Evolutionary conservation across 305 asterid genomes (phyloP).

Genomic region (Solanum hybrid): DNA sequence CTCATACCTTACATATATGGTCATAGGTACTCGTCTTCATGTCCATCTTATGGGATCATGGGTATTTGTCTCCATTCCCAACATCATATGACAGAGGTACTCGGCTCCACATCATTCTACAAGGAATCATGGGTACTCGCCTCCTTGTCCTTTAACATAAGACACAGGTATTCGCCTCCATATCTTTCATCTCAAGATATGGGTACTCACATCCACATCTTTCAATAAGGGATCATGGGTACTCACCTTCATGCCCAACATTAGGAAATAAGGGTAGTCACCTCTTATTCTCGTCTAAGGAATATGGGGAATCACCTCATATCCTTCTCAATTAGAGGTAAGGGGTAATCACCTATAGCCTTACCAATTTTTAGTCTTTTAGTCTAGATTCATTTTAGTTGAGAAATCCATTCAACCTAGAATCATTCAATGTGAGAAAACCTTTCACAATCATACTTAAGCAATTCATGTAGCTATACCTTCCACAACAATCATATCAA

Average conservation of each 20-base stretch:
- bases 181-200: too few relatives aligned
- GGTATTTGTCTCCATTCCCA: too few relatives aligned
- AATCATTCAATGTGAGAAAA: too few relatives aligned
- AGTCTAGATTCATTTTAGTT: background rate
- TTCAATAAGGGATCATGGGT: background rate
- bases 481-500: background rate
- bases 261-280: background rate
- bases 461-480: background rate
- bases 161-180: too few relatives aligned
- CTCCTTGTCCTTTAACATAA: too few relatives aligned
- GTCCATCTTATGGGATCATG: too few relatives aligned
- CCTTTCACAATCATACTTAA: background rate
- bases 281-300: background rate
- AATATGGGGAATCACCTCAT: background rate
- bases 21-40: too few relatives aligned
- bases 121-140: too few relatives aligned
- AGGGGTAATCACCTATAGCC: background rate
- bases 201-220: background rate
- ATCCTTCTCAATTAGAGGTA: background rate
- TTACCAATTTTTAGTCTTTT: too few relatives aligned
- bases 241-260: background rate
- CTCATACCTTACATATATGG: too few relatives aligned
- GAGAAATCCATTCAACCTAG: background rate
- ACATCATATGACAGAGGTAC: too few relatives aligned
- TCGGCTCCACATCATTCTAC: too few relatives aligned